Conservation (phyloP, 257 asterid genomes). For the Nicotiana otophora region DNA sequence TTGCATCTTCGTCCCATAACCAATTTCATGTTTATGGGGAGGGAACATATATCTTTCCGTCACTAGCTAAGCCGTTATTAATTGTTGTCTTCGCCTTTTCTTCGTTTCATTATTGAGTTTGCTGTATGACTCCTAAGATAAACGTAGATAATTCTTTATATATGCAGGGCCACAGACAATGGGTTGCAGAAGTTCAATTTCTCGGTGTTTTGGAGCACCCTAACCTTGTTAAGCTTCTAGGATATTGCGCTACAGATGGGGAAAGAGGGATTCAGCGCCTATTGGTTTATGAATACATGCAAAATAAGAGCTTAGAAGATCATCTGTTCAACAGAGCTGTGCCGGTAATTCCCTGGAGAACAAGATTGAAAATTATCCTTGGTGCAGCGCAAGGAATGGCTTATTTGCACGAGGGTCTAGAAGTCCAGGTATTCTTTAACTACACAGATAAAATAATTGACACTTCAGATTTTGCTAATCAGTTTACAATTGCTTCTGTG, state of each 20-base stretch:
- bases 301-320: conserved; percentile 79
- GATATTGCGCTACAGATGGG: conserved; percentile 81
- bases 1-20: background rate
- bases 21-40: background rate
- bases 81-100: background rate
- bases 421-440: conserved; percentile 48
- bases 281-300: conserved; percentile 85
- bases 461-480: background rate
- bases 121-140: background rate
- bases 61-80: background rate
- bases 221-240: conserved; percentile 80
- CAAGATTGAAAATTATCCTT: conserved; percentile 63
- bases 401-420: conserved; percentile 78
- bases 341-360: conserved; percentile 66
- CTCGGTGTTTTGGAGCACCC: conserved; percentile 88
- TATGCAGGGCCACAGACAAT: conserved; percentile 82
- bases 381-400: conserved; percentile 95
- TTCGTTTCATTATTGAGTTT: background rate
- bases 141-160: background rate
- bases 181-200: conserved; percentile 92
- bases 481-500: background rate
- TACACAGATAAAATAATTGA: background rate
- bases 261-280: conserved; percentile 90
- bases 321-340: conserved; percentile 65
- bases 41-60: background rate